phyloP scores from a whole-genome alignment of 108 stramenopile species.

The Cylindrotheca fusiformis region DNA sequence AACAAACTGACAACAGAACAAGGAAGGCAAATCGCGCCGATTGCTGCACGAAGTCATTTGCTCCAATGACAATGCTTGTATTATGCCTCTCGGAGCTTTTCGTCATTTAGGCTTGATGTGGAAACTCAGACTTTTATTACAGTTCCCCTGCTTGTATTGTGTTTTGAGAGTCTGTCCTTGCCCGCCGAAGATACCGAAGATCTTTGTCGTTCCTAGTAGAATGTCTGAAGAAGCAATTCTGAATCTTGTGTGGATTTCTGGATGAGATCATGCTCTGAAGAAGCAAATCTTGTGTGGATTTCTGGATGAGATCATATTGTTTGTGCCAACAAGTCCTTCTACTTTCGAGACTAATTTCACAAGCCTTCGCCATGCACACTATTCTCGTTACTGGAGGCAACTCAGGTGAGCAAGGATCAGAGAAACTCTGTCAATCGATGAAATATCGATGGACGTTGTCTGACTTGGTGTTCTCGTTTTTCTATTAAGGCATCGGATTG shows the following conservation, averaged over 20 bases:
- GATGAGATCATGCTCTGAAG: no score
- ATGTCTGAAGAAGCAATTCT: no score
- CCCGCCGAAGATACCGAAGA: no score
- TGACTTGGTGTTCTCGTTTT: background rate
- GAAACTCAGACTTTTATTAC: no score
- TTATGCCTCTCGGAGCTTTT: no score
- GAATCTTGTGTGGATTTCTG: no score
- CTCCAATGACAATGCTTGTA: no score
- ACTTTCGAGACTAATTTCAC: background rate
- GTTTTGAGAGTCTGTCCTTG: no score
- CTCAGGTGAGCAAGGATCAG: conserved; percentile 5
- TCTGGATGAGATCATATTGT: background rate
- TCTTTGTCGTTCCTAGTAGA: no score
- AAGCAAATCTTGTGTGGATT: no score
- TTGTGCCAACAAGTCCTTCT: background rate
- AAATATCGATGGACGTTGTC: background rate
- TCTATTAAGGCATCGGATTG: conserved; percentile 40
- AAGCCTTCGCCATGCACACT: conserved; percentile 1
- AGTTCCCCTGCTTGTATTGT: no score
- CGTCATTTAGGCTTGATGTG: no score
- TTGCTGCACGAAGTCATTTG: background rate
- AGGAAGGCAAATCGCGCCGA: background rate
- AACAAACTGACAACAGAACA: background rate
- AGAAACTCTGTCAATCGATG: background rate
- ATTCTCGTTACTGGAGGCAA: conserved; percentile 54